A percentile compares a stretch with the other conserved stretches of the same genome.
These are phyloP conservation scores for Scopulariopsis brevicaulis DNA, from an alignment of 2,329 filamentous ascomycete species.

Conservation along the genomic window DNA sequence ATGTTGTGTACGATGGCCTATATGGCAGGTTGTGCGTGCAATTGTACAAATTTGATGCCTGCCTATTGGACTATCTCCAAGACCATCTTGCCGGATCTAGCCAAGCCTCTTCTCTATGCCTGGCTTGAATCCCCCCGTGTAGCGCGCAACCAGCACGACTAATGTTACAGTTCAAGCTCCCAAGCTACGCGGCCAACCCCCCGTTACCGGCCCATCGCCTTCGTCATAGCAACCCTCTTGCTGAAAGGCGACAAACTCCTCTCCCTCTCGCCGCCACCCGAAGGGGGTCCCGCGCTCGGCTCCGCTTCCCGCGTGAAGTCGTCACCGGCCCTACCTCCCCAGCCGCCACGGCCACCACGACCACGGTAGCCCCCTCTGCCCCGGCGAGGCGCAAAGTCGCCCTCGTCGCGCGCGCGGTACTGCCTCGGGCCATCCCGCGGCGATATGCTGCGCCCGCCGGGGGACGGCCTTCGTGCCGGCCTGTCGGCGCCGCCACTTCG, in stretches of 20 bases:
- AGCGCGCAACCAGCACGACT: not conserved
- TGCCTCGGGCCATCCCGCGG: not conserved
- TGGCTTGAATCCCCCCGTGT: not conserved
- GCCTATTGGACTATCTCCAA: not conserved
- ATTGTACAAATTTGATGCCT: not conserved
- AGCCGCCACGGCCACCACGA: not conserved
- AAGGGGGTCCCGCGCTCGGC: not conserved
- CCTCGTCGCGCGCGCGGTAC: not conserved
- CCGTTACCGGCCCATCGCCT: not conserved
- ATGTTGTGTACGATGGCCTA: not conserved
- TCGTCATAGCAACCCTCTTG: slow-evolving; percentile 3
- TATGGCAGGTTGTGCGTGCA: not conserved
- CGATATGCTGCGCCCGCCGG: slow-evolving; percentile 1
- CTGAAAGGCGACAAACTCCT: slow-evolving; percentile 4
- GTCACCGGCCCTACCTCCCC: not conserved
- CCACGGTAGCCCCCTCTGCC: not conserved
- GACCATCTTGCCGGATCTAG: too few species aligned
- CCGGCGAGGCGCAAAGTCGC: not conserved
- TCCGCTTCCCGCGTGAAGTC: not conserved
- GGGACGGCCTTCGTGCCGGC: not conserved
- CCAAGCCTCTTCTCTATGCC: not conserved
- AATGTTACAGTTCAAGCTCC: not conserved
- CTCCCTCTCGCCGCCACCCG: not conserved
- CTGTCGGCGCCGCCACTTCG: not conserved
- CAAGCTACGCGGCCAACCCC: not conserved